Evolutionary conservation across 208 protist species (phyloP).

Genomic region (Acanthamoeba lenticulata): DNA sequence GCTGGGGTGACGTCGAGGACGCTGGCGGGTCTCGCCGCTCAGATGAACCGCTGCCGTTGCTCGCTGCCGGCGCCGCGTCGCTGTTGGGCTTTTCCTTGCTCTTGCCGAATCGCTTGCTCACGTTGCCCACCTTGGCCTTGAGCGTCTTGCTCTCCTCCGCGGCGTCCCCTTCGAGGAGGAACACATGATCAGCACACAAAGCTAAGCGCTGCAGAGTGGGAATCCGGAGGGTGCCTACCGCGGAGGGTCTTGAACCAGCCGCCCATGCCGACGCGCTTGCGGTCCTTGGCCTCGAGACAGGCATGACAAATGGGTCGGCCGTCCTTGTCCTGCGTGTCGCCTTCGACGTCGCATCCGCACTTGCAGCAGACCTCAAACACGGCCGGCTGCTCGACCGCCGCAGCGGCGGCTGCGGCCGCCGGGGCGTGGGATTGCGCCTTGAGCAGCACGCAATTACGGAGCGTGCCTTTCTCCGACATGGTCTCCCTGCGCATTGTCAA

Average conservation of each 20-base stretch:
- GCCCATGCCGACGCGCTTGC: slow-evolving; percentile 10
- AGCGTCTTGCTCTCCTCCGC: slow-evolving; percentile 6
- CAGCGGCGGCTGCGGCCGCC: neutral
- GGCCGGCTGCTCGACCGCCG: slow-evolving; percentile 40
- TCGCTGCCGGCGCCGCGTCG: neutral
- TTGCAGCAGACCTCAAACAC: slow-evolving; percentile 63
- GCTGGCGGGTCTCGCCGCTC: neutral
- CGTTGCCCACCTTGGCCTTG: slow-evolving; percentile 20
- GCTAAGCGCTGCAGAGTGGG: no score
- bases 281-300: slow-evolving; percentile 46
- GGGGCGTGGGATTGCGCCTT: neutral
- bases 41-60: neutral
- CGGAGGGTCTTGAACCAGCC: slow-evolving; percentile 49
- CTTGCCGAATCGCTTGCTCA: slow-evolving; percentile 46
- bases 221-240: neutral
- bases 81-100: slow-evolving; percentile 7
- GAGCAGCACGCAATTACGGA: slow-evolving; percentile 11
- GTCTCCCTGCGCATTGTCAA: neutral
- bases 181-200: no score
- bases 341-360: slow-evolving; percentile 47
- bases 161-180: neutral
- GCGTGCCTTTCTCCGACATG: slow-evolving; percentile 51
- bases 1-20: neutral
- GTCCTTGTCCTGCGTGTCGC: slow-evolving; percentile 49
- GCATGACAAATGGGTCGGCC: slow-evolving; percentile 5